phyloP scores from a whole-genome alignment of 495 filamentous ascomycete genomes.

The Neurospora sp. region DNA sequence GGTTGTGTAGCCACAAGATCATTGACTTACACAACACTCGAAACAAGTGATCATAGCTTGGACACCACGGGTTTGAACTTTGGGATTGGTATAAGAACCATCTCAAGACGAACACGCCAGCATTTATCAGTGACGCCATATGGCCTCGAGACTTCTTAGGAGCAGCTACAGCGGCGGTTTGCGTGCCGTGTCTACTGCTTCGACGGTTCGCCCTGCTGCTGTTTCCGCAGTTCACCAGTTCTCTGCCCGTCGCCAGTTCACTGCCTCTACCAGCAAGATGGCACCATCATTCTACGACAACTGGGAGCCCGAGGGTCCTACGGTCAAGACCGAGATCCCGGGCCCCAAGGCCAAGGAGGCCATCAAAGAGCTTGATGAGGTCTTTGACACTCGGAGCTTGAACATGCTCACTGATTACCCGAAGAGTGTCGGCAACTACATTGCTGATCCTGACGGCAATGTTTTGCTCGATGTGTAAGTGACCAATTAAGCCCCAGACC shows the following conservation, averaged over 20 bases:
- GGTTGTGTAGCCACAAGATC: neutral
- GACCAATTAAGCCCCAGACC: neutral
- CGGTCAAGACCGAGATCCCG: conserved; percentile 68
- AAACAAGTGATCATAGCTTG: neutral
- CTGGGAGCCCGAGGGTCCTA: conserved; percentile 64
- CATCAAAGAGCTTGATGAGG: conserved; percentile 52
- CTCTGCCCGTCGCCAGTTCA: conserved; percentile 13
- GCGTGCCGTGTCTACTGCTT: neutral
- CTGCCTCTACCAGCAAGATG: conserved; percentile 27
- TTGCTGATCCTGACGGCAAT: conserved; percentile 85
- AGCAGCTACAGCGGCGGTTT: neutral
- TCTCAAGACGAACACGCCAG: neutral
- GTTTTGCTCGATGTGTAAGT: conserved; percentile 68
- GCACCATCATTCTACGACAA: conserved; percentile 47
- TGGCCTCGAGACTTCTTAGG: neutral
- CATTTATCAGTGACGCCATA: neutral
- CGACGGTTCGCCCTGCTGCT: neutral
- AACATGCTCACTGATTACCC: conserved; percentile 86
- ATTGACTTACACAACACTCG: neutral
- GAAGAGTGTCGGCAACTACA: conserved; percentile 64
- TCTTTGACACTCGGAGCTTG: conserved; percentile 88
- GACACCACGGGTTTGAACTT: neutral
- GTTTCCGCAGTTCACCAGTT: conserved; percentile 1
- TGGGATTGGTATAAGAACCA: neutral
- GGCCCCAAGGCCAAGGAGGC: conserved; percentile 69